These are phyloP conservation scores for Flaveria robusta DNA, from an alignment of 129 eudicot genomes.

Conservation along the genomic window DNA sequence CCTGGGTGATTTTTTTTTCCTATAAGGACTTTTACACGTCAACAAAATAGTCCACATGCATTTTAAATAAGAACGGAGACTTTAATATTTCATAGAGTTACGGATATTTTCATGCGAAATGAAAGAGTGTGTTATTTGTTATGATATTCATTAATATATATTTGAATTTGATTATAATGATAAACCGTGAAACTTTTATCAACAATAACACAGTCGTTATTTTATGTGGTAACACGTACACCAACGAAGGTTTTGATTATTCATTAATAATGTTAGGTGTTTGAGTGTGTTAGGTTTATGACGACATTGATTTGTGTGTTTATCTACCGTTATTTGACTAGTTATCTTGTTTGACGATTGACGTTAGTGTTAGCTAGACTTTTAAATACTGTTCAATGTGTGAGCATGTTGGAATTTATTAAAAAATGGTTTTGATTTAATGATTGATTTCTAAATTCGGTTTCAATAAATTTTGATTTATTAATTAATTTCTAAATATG, in stretches of 20 bases:
- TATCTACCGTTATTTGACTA: neutral
- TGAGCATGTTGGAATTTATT: neutral
- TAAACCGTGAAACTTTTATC: no score
- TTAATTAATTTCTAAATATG: neutral
- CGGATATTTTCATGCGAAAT: no score
- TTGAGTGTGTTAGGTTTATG: neutral
- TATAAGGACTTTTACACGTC: no score
- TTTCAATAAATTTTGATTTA: neutral
- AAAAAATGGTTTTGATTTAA: neutral
- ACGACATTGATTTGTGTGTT: neutral
- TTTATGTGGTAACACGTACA: neutral
- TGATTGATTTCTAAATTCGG: constrained; percentile 1
- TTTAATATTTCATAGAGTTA: no score
- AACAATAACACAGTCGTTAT: no score
- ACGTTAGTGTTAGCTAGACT: neutral
- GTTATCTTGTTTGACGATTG: neutral
- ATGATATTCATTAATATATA: no score
- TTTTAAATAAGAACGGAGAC: no score
- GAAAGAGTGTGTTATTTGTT: no score
- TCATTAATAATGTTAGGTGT: neutral
- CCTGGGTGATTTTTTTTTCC: no score
- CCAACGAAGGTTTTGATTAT: neutral
- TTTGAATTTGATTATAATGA: no score
- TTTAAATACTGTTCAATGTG: no score
- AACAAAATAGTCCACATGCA: no score